Evolutionary conservation across 164 flowering plant genomes (phyloP), one percentile per base, ranked within the genome.

Genomic region (Warburgia ugandensis): DNA sequence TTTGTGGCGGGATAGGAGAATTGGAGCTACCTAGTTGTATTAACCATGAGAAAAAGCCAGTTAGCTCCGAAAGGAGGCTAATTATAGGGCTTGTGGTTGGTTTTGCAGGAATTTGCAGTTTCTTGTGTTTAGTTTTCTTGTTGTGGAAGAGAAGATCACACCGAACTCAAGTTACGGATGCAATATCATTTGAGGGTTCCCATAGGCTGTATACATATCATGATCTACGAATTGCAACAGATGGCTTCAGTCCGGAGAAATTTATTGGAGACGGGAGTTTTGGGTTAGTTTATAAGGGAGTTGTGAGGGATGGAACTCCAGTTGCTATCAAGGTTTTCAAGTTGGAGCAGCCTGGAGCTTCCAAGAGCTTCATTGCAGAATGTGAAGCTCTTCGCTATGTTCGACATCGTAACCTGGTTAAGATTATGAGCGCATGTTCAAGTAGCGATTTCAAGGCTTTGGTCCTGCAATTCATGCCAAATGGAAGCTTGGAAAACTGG

Each of bases 401-500:
- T 38, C 38, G 44, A 1, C 61, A 57, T 23, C 21, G 61, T 14
- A 48, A 57, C n/a, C 54, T 57, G 21, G 53, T 57, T 9, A 57
- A 20, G 38, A 40, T 57, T 10, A 57, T 45, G 31, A 45, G 45
- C 17, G 38, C 51, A 19, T 63, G 54, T 30, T 38, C 52, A 13
- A 25, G 41, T 43, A 22, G 26, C n/a, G 60, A 53, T 3, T 59
- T 64, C 48, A 64, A 36, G 39, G 63, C 64, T 2, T 21, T 64
- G 41, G 40, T 64, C 13, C 22, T 64, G 3, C 55, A 59, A 33
- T 64, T 17, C 56, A 59, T 59, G 63, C 64, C 64, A 1, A 59
- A 53, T 33, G 64, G 68, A 20, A 64, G 56, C 60, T 29, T 64
- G 22, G 64, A 64, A 6, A 42, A 42, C 4, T 48, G 64, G 50